phyloP scores from a whole-genome alignment of 2,329 filamentous ascomycete genomes.

The Ploettnerulaceae sp. region DNA sequence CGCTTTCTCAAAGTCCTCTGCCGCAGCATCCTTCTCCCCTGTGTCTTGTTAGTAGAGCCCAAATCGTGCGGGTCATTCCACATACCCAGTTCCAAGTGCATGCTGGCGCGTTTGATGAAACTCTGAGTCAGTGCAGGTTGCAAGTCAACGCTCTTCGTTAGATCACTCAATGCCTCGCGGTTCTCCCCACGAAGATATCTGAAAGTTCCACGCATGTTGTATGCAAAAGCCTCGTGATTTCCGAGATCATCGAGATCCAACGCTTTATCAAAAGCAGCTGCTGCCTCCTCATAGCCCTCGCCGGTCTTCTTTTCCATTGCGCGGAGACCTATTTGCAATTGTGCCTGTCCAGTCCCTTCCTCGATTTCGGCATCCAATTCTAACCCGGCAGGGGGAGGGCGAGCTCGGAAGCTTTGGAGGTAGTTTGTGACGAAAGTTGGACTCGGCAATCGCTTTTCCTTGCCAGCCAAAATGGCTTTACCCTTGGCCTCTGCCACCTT shows the following conservation, averaged over 20 bases:
- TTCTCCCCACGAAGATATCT: conserved; percentile 88
- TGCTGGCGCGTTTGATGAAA: conserved; percentile 98
- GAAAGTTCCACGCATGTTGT: conserved; percentile 97
- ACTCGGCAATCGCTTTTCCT: conserved; percentile 82
- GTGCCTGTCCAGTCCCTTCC: conserved; percentile 75
- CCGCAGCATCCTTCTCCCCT: conserved; percentile 81
- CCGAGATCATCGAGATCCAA: conserved; percentile 75
- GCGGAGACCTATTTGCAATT: conserved; percentile 77
- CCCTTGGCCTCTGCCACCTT: conserved; percentile 95
- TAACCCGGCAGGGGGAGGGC: conserved; percentile 72
- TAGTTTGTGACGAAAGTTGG: conserved; percentile 98
- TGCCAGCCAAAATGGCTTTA: conserved; percentile 76
- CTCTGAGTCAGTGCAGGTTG: conserved; percentile 87
- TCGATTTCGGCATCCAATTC: conserved; percentile 75
- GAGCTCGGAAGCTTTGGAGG: conserved; percentile 92
- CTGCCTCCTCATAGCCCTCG: conserved; percentile 87
- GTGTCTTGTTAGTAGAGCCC: conserved; percentile 31
- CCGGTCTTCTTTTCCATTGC: conserved; percentile 81
- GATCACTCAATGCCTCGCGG: conserved; percentile 72
- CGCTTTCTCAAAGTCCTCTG: conserved; percentile 81
- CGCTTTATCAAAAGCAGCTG: conserved; percentile 80
- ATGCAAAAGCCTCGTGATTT: conserved; percentile 81
- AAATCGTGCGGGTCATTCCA: conserved; percentile 8
- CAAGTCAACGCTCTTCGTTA: conserved; percentile 89
- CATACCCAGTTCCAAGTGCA: conserved; percentile 88